A percentile compares a stretch with the other conserved stretches of the same genome.
phyloP scores from a whole-genome alignment of 1,139 yeast genomes.

The Magnusiomyces ingens region DNA sequence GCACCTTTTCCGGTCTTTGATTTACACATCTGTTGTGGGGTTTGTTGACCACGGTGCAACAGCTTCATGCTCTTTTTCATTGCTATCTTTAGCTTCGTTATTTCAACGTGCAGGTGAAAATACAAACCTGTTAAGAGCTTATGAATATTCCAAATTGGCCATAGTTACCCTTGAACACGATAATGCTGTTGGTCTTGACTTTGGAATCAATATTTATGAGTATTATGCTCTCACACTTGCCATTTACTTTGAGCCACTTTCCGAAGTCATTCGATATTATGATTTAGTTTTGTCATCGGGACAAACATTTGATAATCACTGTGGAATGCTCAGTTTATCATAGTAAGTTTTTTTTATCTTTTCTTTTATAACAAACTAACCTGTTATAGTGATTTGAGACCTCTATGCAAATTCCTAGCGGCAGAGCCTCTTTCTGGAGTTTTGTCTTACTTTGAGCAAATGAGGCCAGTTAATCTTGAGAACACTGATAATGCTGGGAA shows the following conservation, averaged over 20 bases:
- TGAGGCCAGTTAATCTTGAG: conserved; percentile 25
- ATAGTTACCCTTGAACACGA: conserved; percentile 37
- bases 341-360: conserved; percentile 18
- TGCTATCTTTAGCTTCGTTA: conserved; percentile 32
- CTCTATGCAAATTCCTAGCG: conserved; percentile 28
- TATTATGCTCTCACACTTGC: conserved; percentile 42
- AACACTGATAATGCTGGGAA: conserved; percentile 23
- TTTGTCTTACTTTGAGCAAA: conserved; percentile 23
- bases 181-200: conserved; percentile 35
- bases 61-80: conserved; percentile 31
- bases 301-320: conserved; percentile 26
- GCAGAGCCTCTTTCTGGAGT: conserved; percentile 28
- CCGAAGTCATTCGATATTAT: conserved; percentile 34
- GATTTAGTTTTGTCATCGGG: conserved; percentile 27
- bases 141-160: conserved; percentile 39
- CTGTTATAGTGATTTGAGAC: conserved; percentile 24
- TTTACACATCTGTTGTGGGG: conserved; percentile 28
- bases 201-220: conserved; percentile 41
- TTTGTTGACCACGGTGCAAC: conserved; percentile 33
- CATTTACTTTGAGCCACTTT: conserved; percentile 40
- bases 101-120: conserved; percentile 30
- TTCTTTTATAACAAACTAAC: background rate
- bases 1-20: conserved; percentile 25
- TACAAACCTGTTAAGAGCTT: conserved; percentile 37
- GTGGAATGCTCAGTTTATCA: conserved; percentile 27